Conservation (phyloP, 2,329 filamentous ascomycete species). For the Pseudogymnoascus sp. region DNA sequence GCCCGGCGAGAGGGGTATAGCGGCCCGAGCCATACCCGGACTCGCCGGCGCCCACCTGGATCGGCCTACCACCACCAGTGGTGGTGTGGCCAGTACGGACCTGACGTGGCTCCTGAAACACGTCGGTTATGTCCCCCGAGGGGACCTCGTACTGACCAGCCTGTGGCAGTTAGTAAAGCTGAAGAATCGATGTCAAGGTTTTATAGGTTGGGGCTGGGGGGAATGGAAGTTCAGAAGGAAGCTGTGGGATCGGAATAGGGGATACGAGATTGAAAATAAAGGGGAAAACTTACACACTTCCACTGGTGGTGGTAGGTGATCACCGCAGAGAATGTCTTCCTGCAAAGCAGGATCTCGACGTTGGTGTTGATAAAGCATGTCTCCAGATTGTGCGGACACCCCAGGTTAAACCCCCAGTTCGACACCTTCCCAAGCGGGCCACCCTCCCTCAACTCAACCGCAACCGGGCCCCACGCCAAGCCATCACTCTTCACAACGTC, state of each 20-base stretch:
- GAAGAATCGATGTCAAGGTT: neutral
- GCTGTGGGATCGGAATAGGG: neutral
- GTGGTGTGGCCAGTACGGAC: neutral
- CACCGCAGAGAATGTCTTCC: neutral
- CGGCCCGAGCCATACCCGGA: neutral
- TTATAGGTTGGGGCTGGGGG: neutral
- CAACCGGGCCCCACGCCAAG: neutral
- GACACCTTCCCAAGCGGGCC: neutral
- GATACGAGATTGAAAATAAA: neutral
- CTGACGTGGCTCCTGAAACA: neutral
- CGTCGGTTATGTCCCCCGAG: neutral
- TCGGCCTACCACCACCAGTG: neutral
- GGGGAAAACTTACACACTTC: conserved; percentile 4
- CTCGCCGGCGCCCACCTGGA: neutral
- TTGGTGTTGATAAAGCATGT: neutral
- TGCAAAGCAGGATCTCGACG: neutral
- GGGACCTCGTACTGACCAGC: neutral
- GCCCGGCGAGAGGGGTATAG: neutral
- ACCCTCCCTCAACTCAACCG: neutral
- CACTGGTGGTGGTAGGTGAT: conserved; percentile 1
- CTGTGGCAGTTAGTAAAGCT: neutral
- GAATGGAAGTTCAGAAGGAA: neutral
- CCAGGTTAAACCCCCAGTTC: neutral
- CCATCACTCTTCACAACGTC: neutral
- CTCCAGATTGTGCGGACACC: neutral